A percentile compares a stretch with the other conserved stretches of the same genome.
phyloP scores from a whole-genome alignment of 805 yeast genomes.

The Candida loeiensis region DNA sequence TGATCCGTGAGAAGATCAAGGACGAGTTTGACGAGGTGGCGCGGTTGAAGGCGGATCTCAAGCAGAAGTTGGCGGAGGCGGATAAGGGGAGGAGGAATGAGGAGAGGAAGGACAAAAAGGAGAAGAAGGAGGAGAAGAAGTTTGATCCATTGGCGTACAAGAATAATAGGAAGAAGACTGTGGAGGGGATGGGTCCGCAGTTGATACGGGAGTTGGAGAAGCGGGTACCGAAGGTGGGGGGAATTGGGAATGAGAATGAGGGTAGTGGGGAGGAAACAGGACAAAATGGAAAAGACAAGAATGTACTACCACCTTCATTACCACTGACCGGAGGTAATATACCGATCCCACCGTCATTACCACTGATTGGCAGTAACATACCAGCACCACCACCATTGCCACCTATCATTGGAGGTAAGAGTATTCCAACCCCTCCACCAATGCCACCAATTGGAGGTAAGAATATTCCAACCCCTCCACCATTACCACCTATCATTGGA shows the following conservation, averaged over 20 bases:
- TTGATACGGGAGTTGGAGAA: slow-evolving; percentile 52
- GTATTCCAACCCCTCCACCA: too few relatives aligned
- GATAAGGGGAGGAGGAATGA: slow-evolving; percentile 22
- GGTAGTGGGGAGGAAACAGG: background rate
- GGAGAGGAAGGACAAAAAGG: slow-evolving; percentile 14
- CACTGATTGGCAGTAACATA: too few relatives aligned
- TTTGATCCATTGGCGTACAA: slow-evolving; percentile 28
- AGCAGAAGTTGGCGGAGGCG: slow-evolving; percentile 32
- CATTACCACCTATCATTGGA: slow-evolving; percentile 17
- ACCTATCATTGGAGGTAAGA: too few relatives aligned
- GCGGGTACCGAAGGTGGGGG: slow-evolving; percentile 38
- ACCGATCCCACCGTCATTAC: too few relatives aligned
- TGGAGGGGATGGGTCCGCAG: slow-evolving; percentile 43
- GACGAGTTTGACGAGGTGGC: slow-evolving; percentile 44
- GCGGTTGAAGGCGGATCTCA: slow-evolving; percentile 36
- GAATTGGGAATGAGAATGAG: background rate
- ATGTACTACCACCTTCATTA: too few relatives aligned
- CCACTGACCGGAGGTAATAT: too few relatives aligned
- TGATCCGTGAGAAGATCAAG: slow-evolving; percentile 34
- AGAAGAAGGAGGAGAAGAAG: slow-evolving; percentile 15
- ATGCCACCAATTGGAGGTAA: too few relatives aligned
- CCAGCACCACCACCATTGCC: too few relatives aligned
- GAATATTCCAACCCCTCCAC: background rate
- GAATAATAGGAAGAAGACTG: slow-evolving; percentile 29
- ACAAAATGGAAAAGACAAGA: background rate